phyloP scores from a whole-genome alignment of 176 grass and related monocot species.

The Musa itinerans region DNA sequence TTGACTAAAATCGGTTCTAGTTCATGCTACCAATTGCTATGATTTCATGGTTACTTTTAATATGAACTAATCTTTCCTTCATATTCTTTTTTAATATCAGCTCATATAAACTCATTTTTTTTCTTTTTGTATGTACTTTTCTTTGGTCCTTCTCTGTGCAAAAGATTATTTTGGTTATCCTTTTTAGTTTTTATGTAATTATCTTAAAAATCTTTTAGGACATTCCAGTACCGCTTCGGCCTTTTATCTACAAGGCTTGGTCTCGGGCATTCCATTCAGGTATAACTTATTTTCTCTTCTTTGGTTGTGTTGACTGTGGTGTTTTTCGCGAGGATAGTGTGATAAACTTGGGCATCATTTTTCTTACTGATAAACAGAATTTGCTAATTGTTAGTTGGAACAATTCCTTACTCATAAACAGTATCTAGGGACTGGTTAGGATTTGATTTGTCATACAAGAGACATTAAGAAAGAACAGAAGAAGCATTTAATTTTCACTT shows the following conservation, averaged over 20 bases:
- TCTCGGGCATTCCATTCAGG: constrained; percentile 69
- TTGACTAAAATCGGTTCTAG: no score
- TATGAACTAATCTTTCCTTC: background rate
- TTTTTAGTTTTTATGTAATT: constrained; percentile 12
- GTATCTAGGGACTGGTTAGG: no score
- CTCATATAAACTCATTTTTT: background rate
- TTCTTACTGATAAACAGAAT: background rate
- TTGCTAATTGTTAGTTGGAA: background rate
- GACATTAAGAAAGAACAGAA: no score
- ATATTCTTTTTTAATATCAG: background rate
- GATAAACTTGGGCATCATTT: background rate
- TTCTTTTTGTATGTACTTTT: background rate
- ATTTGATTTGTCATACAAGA: no score
- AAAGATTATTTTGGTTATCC: background rate
- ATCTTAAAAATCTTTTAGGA: constrained; percentile 25
- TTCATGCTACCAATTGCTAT: background rate
- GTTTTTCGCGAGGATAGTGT: background rate
- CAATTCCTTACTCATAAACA: no score
- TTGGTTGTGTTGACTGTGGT: background rate
- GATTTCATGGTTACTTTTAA: background rate
- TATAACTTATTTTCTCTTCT: constrained; percentile 18
- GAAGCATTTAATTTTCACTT: no score
- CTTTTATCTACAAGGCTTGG: constrained; percentile 58
- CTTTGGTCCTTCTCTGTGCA: background rate
- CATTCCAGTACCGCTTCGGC: constrained; percentile 47